Evolutionary conservation across 2,329 filamentous ascomycete genomes (phyloP), one percentile per base, ranked within the genome.

Genomic region (Ascochyta fabae): DNA sequence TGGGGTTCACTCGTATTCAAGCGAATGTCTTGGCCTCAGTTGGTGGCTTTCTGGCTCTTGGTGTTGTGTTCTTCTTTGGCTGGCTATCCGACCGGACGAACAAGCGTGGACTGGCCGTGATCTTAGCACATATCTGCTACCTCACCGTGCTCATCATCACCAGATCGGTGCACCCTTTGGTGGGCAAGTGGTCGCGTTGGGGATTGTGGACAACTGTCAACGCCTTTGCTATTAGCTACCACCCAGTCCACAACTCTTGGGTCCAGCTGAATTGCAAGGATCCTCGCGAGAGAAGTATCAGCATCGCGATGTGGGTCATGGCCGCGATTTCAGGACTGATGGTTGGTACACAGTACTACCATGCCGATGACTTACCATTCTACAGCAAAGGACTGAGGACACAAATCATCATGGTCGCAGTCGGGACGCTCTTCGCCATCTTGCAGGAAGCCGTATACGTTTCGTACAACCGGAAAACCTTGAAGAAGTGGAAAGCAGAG

Each of bases 161-260:
- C 0, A 74, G 76, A 9, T 66, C 66, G 5, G 62, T 78, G 0
- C 79, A 83, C 48, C 74, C 78, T 0, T 71, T 76, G 42, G 77
- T 80, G 0, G 77, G 78, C 0, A 78, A 75, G 57, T 84, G 82
- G 82, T 76, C 75, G 7, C 75, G 77, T 10, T 82, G 79, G 72
- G 80, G 76, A 0, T 67, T 84, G 6, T 84, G 81, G 82, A 84
- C 82, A 3, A 72, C 74, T 0, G 75, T 83, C 3, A 84, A 84
- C 64, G 71, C 71, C 1, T 77, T 84, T 34, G 80, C 81, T 0
- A 82, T 84, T 8, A 79, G 81, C 0, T 84, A 84, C 58, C 82
- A 84, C 64, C 81, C 81, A 0, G 75, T 81, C 0, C 80, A 83
- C 50, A 84, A 84, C 65, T 76, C 79, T 0, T 84, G 81, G 81